phyloP scores from a whole-genome alignment of 2,329 filamentous ascomycete species.

The Harringtonia lauricola region DNA sequence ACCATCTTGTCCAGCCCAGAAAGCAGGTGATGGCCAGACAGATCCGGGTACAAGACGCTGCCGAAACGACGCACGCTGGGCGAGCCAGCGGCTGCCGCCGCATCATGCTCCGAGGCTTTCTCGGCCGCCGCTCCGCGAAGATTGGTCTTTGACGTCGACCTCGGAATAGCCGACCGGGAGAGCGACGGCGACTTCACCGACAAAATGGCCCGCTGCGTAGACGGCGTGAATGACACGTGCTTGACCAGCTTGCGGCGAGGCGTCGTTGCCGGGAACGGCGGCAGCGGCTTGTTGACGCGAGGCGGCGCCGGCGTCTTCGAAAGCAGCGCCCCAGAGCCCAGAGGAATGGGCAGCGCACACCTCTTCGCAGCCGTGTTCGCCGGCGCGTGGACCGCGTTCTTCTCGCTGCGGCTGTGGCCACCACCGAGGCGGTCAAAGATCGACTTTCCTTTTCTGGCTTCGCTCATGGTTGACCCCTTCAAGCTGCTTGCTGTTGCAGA shows the following conservation, averaged over 20 bases:
- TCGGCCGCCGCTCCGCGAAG: constrained; percentile 1
- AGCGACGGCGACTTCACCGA: constrained; percentile 44
- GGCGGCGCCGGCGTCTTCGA: constrained; percentile 36
- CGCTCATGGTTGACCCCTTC: constrained; percentile 6
- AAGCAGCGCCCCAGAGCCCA: constrained; percentile 12
- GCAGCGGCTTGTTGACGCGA: constrained; percentile 39
- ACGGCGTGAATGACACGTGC: constrained; percentile 70
- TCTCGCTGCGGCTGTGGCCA: not conserved
- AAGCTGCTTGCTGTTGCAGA: constrained; percentile 40
- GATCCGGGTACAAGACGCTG: constrained; percentile 39
- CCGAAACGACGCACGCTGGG: constrained; percentile 11
- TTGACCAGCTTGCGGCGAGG: constrained; percentile 58
- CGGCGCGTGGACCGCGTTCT: too few species aligned
- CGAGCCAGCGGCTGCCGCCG: not conserved
- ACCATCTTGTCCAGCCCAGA: not conserved
- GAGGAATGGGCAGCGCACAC: constrained; percentile 37
- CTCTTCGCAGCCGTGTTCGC: constrained; percentile 19
- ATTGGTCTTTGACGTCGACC: constrained; percentile 26
- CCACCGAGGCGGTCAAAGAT: not conserved
- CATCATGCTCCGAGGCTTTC: not conserved
- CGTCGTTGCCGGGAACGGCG: constrained; percentile 45
- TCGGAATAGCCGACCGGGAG: constrained; percentile 36
- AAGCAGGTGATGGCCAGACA: constrained; percentile 24
- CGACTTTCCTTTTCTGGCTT: constrained; percentile 20
- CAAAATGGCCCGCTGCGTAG: constrained; percentile 41